These are phyloP conservation scores for Chrysanthemum seticuspe DNA, from an alignment of 129 eudicot species.

Conservation along the genomic window DNA sequence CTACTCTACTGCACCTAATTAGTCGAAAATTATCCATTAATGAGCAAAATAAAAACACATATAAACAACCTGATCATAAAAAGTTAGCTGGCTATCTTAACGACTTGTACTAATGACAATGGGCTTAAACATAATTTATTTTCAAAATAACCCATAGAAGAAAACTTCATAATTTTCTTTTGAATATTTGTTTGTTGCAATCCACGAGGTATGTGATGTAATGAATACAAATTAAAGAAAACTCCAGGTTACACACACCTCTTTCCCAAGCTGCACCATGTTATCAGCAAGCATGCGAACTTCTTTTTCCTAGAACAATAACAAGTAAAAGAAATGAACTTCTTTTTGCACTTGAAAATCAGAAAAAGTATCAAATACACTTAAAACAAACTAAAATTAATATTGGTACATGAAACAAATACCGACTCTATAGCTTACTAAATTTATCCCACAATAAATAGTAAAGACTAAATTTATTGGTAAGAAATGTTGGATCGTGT, in stretches of 20 bases:
- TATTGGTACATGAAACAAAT: neutral
- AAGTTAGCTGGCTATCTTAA: too few species aligned
- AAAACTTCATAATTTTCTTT: neutral
- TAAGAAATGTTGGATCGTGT: too few species aligned
- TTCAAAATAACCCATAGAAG: neutral
- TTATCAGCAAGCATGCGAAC: conserved; percentile 94
- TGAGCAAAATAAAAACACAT: too few species aligned
- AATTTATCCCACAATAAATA: neutral
- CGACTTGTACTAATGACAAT: neutral
- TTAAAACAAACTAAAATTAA: neutral
- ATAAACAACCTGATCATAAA: too few species aligned
- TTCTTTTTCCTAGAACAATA: conserved; percentile 75
- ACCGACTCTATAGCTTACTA: neutral
- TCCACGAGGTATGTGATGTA: neutral
- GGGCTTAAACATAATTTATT: neutral
- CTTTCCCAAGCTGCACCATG: conserved; percentile 96
- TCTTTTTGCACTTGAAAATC: neutral
- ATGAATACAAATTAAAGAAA: neutral
- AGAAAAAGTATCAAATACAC: neutral
- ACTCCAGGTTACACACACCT: conserved; percentile 41
- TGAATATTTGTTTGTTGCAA: neutral
- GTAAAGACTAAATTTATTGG: too few species aligned
- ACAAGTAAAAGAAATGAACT: conserved; percentile 1
- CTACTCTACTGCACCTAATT: too few species aligned
- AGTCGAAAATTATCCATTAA: too few species aligned